Base-by-base conservation (phyloP, 768 basidiomycete genomes). In the Leccinum aurantiacum region DNA sequence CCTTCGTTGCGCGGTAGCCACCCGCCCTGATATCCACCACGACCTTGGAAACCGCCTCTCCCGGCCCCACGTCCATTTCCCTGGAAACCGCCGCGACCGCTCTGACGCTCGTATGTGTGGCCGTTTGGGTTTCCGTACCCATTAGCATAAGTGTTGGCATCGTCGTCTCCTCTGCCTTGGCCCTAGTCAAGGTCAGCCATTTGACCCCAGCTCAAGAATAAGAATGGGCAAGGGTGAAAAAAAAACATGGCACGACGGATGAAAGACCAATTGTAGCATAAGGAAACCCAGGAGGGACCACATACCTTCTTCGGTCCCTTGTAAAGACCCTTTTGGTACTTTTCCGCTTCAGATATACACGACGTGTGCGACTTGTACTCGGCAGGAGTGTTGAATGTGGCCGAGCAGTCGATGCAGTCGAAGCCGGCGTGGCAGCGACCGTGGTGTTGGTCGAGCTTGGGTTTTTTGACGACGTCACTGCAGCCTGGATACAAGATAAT, bases 301-400 rank as follows among this genome's bases (percentile, higher is more conserved):
- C 67, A 48, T 57, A 73, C 76, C 13, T 60, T 80, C 78, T 89
- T 91, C 1, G 85, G 82, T 9, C 91, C 93, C 68, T 90, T 93
- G 72, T 94, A 95, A 59, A 95, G 70, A 54, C 81, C 77, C 74
- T 93, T 93, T 77, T 97, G 85, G 69, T 97, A 96, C 72, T 96
- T 97, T 74, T 97, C 91, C 3, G 91, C 95, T 75, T 97, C 95
- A 61, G 82, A 86, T 48, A 97, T 86, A 72, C 95, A 97, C 31
- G 83, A 78, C 10, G 90, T 95, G 70, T 97, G 91, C 0, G 75
- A 77, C 74, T 92, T 93, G 79, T 86, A 96, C 60, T 93, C 85
- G 9, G 79, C 79, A 3, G 91, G 90, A 7, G 82, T 81, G 25
- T 83, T 77, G 75, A 96, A 97, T 0, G 90, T 89, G 53, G 81